These are phyloP conservation scores for Clonostachys byssicola DNA, from an alignment of 2,329 filamentous ascomycete species.

Conservation along the genomic window DNA sequence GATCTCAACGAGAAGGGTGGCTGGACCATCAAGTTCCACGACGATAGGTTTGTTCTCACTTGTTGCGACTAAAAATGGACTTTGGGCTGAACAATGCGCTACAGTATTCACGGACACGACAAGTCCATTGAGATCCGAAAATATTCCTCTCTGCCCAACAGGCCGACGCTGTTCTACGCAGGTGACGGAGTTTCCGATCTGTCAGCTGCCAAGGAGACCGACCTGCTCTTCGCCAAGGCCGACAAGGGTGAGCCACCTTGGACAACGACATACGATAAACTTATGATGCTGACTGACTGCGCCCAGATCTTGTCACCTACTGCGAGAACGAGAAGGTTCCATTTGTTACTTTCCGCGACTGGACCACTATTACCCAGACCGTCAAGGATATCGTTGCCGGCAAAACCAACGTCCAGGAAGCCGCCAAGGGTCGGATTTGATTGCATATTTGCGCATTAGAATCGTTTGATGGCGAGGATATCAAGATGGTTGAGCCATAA, in stretches of 20 bases:
- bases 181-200: constrained; percentile 93
- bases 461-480: neutral
- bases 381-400: constrained; percentile 76
- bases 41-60: neutral
- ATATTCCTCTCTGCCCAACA: constrained; percentile 71
- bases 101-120: constrained; percentile 86
- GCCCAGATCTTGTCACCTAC: constrained; percentile 75
- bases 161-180: constrained; percentile 88
- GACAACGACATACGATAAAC: neutral
- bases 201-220: constrained; percentile 87
- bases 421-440: constrained; percentile 48
- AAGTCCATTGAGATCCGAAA: constrained; percentile 89
- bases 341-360: constrained; percentile 84
- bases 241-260: constrained; percentile 61
- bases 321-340: constrained; percentile 81
- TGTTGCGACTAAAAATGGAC: neutral
- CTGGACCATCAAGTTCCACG: constrained; percentile 64
- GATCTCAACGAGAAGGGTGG: constrained; percentile 74
- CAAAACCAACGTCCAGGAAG: constrained; percentile 64
- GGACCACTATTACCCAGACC: constrained; percentile 71
- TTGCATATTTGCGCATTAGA: neutral
- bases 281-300: neutral
- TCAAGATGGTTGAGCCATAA: neutral
- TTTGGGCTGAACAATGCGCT: neutral
- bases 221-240: constrained; percentile 89